Conservation (phyloP, 345 rosid genomes). For the Turnera subulata region DNA sequence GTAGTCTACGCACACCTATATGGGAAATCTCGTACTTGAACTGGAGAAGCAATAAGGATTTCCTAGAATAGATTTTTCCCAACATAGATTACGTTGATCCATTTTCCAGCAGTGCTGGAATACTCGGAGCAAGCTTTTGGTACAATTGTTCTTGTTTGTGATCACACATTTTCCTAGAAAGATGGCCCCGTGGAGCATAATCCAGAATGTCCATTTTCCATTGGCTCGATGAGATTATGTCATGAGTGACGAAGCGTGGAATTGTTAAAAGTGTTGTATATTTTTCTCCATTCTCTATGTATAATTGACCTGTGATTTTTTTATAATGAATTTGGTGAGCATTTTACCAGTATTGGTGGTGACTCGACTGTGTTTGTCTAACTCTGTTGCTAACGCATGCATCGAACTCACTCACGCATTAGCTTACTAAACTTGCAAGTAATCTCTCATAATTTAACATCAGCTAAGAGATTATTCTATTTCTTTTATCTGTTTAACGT, state of each 20-base stretch:
- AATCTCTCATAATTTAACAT: too few relatives aligned
- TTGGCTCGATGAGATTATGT: neutral
- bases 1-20: slow-evolving; percentile 72
- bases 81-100: neutral
- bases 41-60: neutral
- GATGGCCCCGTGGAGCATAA: neutral
- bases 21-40: slow-evolving; percentile 36
- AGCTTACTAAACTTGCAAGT: too few relatives aligned
- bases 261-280: neutral
- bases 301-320: neutral
- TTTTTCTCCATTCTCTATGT: neutral
- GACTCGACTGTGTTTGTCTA: too few relatives aligned
- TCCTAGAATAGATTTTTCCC: too few relatives aligned
- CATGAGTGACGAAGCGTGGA: neutral
- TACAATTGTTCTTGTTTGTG: neutral
- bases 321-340: neutral
- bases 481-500: too few relatives aligned
- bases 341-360: neutral
- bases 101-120: neutral
- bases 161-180: neutral
- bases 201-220: neutral
- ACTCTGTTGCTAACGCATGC: too few relatives aligned
- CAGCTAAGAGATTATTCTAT: too few relatives aligned
- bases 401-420: too few relatives aligned
- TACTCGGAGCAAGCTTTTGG: slow-evolving; percentile 1